Percentiles rank a stretch among this genome's conserved stretches.
Evolutionary conservation across 2,329 filamentous ascomycete species (phyloP).

Genomic region (Phoma sp.): DNA sequence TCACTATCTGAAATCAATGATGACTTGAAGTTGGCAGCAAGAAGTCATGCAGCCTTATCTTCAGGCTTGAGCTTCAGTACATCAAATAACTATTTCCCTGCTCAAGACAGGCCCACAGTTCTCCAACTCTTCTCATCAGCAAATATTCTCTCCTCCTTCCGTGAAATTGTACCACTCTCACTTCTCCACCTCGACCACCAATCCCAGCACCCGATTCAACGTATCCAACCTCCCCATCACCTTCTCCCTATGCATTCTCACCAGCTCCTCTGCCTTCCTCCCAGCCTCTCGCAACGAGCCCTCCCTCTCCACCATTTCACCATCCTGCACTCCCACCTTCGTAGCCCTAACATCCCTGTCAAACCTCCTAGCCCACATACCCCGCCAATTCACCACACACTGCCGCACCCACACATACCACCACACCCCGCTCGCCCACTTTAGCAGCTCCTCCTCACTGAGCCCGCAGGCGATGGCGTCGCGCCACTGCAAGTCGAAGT

Average conservation of each 20-base stretch:
- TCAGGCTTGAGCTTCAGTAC: not conserved
- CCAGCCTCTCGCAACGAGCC: not conserved
- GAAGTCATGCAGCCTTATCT: not conserved
- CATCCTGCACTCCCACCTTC: not conserved
- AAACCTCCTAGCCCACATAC: constrained; percentile 33
- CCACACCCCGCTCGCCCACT: constrained; percentile 33
- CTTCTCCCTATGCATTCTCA: constrained; percentile 5
- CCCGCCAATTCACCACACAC: constrained; percentile 26
- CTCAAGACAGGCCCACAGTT: not conserved
- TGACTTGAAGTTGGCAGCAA: not conserved
- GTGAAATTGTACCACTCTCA: not conserved
- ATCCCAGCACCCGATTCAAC: constrained; percentile 9
- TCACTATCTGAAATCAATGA: constrained; percentile 21
- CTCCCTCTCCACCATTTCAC: not conserved
- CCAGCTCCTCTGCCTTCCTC: constrained; percentile 8
- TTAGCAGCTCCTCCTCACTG: constrained; percentile 22
- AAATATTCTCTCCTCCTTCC: not conserved
- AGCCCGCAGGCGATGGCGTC: constrained; percentile 20
- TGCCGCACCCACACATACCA: constrained; percentile 35
- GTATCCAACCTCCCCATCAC: constrained; percentile 9
- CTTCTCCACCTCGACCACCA: not conserved
- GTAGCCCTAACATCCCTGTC: constrained; percentile 26
- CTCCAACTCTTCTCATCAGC: too few relatives aligned
- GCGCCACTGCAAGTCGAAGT: constrained; percentile 30
- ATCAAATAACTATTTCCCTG: not conserved